phyloP scores from a whole-genome alignment of 306 rosid genomes.

The Prunus dulcis region DNA sequence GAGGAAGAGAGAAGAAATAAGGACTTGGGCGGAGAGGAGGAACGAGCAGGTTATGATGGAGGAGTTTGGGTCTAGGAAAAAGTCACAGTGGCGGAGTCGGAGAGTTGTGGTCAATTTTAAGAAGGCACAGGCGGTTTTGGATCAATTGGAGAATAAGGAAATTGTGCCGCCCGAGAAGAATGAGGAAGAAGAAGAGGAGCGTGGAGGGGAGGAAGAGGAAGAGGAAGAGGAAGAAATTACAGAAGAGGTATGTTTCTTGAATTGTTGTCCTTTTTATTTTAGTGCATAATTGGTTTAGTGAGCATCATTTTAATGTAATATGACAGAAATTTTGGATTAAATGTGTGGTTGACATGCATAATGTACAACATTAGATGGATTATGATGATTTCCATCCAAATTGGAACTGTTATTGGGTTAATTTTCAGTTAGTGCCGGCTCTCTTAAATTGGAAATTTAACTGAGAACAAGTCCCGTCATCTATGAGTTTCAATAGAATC shows the following conservation, averaged over 20 bases:
- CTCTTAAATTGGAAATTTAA: not conserved
- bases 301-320: not conserved
- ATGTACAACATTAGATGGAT: not conserved
- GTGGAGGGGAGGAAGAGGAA: slow-evolving; percentile 48
- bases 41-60: slow-evolving; percentile 58
- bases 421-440: not conserved
- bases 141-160: slow-evolving; percentile 85
- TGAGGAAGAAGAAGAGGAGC: slow-evolving; percentile 61
- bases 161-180: slow-evolving; percentile 52
- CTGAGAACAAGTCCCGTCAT: not conserved
- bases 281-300: not conserved
- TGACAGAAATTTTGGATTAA: not conserved
- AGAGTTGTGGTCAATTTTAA: slow-evolving; percentile 56
- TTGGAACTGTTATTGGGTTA: not conserved
- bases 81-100: slow-evolving; percentile 69
- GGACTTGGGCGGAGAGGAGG: slow-evolving; percentile 37
- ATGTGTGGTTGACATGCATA: not conserved
- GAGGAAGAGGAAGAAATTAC: slow-evolving; percentile 76
- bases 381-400: not conserved
- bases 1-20: slow-evolving; percentile 55
- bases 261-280: not conserved
- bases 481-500: not conserved
- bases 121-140: slow-evolving; percentile 84
- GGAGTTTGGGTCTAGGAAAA: slow-evolving; percentile 82
- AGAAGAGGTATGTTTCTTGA: slow-evolving; percentile 58